Evolutionary conservation across 1,139 yeast species (phyloP), one percentile per base, ranked within the genome.

Genomic region (Magnusiomyces sp.): DNA sequence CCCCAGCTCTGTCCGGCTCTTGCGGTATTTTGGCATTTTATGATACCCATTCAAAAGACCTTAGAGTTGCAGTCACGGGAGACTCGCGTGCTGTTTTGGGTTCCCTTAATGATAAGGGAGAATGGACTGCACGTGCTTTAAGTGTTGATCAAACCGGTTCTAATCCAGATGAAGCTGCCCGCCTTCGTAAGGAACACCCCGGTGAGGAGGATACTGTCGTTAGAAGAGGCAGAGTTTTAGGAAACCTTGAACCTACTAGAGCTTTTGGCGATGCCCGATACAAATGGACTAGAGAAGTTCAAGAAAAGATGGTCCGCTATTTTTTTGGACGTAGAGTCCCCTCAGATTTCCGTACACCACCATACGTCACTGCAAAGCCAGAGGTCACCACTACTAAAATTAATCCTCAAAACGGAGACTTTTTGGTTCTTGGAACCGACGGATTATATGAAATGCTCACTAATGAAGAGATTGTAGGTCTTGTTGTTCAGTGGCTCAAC

Each of bases 241-340:
- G 99, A 0, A 80, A 90, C n/a, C 75, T 92, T 56, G 98, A 94
- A 66, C 98, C 99, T 4, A 81, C 95, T 0, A 75, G 98, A 60
- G 95, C 97, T 1, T 94, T 92, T 72, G 98, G 99, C 45, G 99
- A 92, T 67, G 95, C 96, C 55, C 77, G 96, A 56, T 92, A 88
- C 66, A 92, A 92, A 64, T 73, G 86, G 73, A 74, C 88, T 31
- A 83, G 86, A 31, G 80, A 81, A 32, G 76, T 87, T 55, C 97
- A 94, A 61, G 83, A 83, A 51, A 71, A 77, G 52, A 75, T 85
- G 29, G 83, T 87, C 58, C 75, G 82, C 54, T 83, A 82, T 61
- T 83, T 88, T 59, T 90, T 90, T 64, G 95, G 96, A 37, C 79
- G 92, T 62, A 72, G 83, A 53, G 79, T 86, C 46, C 97, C 97